phyloP scores from a whole-genome alignment of 2,329 filamentous ascomycete species.

The Colletotrichum incanum region DNA sequence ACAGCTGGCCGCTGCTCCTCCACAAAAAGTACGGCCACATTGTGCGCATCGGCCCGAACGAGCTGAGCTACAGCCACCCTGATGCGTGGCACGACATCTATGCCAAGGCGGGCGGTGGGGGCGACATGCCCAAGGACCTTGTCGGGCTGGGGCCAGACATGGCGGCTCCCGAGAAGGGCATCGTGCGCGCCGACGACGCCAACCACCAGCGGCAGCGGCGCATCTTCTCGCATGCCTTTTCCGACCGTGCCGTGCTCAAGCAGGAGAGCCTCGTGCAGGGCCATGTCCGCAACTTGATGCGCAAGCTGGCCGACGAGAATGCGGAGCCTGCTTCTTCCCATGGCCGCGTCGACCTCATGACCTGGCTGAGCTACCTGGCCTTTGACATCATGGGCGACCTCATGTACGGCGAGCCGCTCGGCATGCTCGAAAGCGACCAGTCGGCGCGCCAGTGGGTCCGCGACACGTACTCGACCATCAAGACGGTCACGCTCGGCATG shows the following conservation, averaged over 20 bases:
- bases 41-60: constrained; percentile 42
- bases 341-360: constrained; percentile 47
- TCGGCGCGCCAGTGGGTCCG: constrained; percentile 49
- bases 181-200: constrained; percentile 35
- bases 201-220: constrained; percentile 43
- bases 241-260: constrained; percentile 49
- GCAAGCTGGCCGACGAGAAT: constrained; percentile 32
- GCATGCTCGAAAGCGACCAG: constrained; percentile 46
- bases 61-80: constrained; percentile 43
- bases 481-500: constrained; percentile 42
- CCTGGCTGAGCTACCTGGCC: constrained; percentile 46
- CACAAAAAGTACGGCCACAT: constrained; percentile 47
- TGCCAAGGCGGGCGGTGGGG: constrained; percentile 37
- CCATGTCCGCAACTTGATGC: constrained; percentile 44
- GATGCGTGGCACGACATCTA: constrained; percentile 44
- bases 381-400: constrained; percentile 53
- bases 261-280: constrained; percentile 50
- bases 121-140: constrained; percentile 46
- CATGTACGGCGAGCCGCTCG: constrained; percentile 51
- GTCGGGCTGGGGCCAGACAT: constrained; percentile 52
- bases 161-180: constrained; percentile 47
- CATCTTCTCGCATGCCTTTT: constrained; percentile 51
- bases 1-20: constrained; percentile 35
- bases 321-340: constrained; percentile 7
- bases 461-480: constrained; percentile 46